Evolutionary conservation across 2,329 filamentous ascomycete species (phyloP).

Genomic region (Graphilbum ipis-grandicollis): DNA sequence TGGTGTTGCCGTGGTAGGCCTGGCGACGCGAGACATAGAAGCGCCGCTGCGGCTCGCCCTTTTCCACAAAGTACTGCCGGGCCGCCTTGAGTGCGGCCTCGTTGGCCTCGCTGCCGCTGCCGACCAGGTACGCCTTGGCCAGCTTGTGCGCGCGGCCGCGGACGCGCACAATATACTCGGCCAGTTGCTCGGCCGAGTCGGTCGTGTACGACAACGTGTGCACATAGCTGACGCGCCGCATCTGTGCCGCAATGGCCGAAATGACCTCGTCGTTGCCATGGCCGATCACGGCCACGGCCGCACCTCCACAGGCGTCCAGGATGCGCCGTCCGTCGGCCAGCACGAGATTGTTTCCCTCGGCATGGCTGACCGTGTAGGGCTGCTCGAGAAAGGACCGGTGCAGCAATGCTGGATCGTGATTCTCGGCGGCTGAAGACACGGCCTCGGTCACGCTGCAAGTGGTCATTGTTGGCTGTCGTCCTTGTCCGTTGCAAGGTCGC

Average conservation of each 20-base stretch:
- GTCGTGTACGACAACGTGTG: slow-evolving; percentile 33
- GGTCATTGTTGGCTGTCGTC: too few relatives aligned
- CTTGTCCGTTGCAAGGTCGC: too few relatives aligned
- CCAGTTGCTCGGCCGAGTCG: slow-evolving; percentile 29
- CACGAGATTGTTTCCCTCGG: slow-evolving; percentile 1
- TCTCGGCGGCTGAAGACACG: not conserved
- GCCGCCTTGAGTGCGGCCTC: slow-evolving; percentile 53
- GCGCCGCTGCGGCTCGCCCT: slow-evolving; percentile 30
- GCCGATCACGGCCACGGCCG: slow-evolving; percentile 55
- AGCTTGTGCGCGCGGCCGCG: slow-evolving; percentile 2
- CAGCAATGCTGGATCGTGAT: slow-evolving; percentile 3
- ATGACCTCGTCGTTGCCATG: slow-evolving; percentile 45
- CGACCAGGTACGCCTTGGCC: slow-evolving; percentile 18
- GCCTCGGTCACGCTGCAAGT: too few relatives aligned
- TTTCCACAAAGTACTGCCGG: slow-evolving; percentile 47
- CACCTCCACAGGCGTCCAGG: slow-evolving; percentile 57
- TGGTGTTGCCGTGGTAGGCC: slow-evolving; percentile 54
- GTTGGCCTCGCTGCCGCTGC: slow-evolving; percentile 45
- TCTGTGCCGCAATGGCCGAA: slow-evolving; percentile 39
- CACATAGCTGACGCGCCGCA: slow-evolving; percentile 13
- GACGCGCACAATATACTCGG: slow-evolving; percentile 14
- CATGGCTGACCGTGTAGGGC: not conserved
- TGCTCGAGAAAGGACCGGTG: slow-evolving; percentile 4
- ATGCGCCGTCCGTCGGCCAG: slow-evolving; percentile 31
- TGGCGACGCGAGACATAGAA: slow-evolving; percentile 47